phyloP scores from a whole-genome alignment of 1,139 yeast genomes.

The Suhomyces maxii region DNA sequence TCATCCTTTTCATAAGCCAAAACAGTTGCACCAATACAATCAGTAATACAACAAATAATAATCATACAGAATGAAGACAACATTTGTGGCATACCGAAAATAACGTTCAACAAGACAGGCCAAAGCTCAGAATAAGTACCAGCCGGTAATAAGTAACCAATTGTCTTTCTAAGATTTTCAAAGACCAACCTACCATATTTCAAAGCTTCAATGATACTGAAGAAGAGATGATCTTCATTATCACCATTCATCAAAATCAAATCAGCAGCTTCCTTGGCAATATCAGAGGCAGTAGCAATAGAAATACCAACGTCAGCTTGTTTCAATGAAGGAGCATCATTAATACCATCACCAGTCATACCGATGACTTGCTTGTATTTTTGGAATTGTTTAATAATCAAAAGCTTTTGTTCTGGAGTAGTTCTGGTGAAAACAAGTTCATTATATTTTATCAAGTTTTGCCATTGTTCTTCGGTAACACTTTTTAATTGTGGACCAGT shows the following conservation, averaged over 20 bases:
- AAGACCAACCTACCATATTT: slow-evolving; percentile 51
- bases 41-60: slow-evolving; percentile 50
- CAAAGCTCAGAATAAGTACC: slow-evolving; percentile 55
- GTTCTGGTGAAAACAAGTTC: slow-evolving; percentile 55
- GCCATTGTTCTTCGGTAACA: slow-evolving; percentile 47
- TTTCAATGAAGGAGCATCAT: slow-evolving; percentile 53
- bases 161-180: slow-evolving; percentile 51
- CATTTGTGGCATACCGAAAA: slow-evolving; percentile 53
- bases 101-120: slow-evolving; percentile 50
- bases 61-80: slow-evolving; percentile 55
- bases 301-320: slow-evolving; percentile 57
- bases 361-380: slow-evolving; percentile 45
- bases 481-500: slow-evolving; percentile 40
- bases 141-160: slow-evolving; percentile 54
- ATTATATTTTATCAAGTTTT: slow-evolving; percentile 31
- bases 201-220: slow-evolving; percentile 50
- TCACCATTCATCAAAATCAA: slow-evolving; percentile 37
- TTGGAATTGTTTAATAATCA: slow-evolving; percentile 51
- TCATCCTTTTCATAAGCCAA: slow-evolving; percentile 50
- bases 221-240: slow-evolving; percentile 31
- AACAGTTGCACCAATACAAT: slow-evolving; percentile 46
- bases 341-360: slow-evolving; percentile 57
- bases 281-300: slow-evolving; percentile 51
- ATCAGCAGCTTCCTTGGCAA: slow-evolving; percentile 61
- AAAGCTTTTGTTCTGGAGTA: slow-evolving; percentile 54